Percentiles rank a stretch among this genome's conserved stretches.
phyloP scores from a whole-genome alignment of 352 stramenopile genomes.

The Thalassiosira hispida region DNA sequence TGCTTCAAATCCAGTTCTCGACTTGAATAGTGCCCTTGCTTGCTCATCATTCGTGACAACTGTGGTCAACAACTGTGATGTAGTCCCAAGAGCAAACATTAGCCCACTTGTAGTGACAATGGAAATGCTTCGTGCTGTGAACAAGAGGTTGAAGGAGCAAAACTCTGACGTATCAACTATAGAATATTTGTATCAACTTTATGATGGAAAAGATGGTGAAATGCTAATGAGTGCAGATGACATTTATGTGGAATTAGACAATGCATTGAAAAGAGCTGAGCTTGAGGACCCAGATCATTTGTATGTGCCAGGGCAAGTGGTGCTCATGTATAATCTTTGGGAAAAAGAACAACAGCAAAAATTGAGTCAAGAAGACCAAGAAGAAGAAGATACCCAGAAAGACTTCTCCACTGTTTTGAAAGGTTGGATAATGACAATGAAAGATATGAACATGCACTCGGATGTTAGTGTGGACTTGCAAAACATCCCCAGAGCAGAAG shows the following conservation, averaged over 20 bases:
- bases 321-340: conserved; percentile 53
- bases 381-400: neutral
- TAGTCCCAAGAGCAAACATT: conserved; percentile 53
- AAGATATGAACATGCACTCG: too few relatives aligned
- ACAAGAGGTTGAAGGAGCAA: conserved; percentile 48
- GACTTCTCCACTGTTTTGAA: neutral
- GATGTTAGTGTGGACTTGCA: neutral
- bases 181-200: conserved; percentile 32
- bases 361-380: neutral
- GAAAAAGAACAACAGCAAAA: conserved; percentile 20
- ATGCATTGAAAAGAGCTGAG: conserved; percentile 15
- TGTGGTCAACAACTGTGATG: conserved; percentile 71
- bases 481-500: conserved; percentile 17
- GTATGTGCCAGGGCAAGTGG: conserved; percentile 47
- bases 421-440: neutral
- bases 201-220: conserved; percentile 32
- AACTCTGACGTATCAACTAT: conserved; percentile 33
- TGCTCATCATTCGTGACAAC: conserved; percentile 61
- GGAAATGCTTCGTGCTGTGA: conserved; percentile 41
- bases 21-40: conserved; percentile 31
- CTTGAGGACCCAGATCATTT: conserved; percentile 57
- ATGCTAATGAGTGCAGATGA: conserved; percentile 55
- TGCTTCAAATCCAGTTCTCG: conserved; percentile 58
- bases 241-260: conserved; percentile 11
- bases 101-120: conserved; percentile 38